Evolutionary conservation across 1,284 basidiomycete genomes (phyloP), one percentile per base, ranked within the genome.

Genomic region (Malassezia pachydermatis): DNA sequence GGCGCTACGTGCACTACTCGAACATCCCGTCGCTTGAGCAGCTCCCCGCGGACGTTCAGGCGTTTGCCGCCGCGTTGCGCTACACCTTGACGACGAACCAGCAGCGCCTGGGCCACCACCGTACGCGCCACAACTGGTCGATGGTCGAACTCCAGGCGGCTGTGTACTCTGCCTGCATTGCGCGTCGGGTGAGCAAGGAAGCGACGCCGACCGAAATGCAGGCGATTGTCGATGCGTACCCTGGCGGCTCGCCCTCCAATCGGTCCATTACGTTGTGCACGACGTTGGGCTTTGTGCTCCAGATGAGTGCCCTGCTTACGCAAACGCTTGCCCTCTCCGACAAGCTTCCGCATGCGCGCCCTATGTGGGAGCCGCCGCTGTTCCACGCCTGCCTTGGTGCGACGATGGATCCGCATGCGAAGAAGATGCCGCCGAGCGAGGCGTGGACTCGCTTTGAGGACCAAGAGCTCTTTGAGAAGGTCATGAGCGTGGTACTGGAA

Each of bases 81-180:
- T 52, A 52, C 25, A 38, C 28, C 4, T 42, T 52, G 17, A 45
- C 47, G 16, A 27, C 36, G 19, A 52, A 52, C 38, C 50, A 47
- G 11, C 38, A 52, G 38, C 50, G 45, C 10, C 38, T 52, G 11
- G 50, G 50, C 39, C 2, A 16, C 20, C 23, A 42, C 34, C 50
- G 50, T 24, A 52, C 50, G 23, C 33, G 37, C 17, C 44, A 52
- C 45, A 52, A 52, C 34, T 52, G 50, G 50, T 41, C 44, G 17
- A 16, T 10, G 27, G 9, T 27, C 4, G 50, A 52, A 34, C 29
- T 52, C 13, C 32, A 47, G 29, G 50, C 50, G 5, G 50, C 45
- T 8, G 50, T 52, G 34, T 38, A 47, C 33, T 14, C 50, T 5
- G 50, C 44, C 0, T 46, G 45, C 7, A 41, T 52, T 22, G 9